These are phyloP conservation scores for Nothophytophthora sp. DNA, from an alignment of 352 stramenopile genomes.

Conservation along the genomic window DNA sequence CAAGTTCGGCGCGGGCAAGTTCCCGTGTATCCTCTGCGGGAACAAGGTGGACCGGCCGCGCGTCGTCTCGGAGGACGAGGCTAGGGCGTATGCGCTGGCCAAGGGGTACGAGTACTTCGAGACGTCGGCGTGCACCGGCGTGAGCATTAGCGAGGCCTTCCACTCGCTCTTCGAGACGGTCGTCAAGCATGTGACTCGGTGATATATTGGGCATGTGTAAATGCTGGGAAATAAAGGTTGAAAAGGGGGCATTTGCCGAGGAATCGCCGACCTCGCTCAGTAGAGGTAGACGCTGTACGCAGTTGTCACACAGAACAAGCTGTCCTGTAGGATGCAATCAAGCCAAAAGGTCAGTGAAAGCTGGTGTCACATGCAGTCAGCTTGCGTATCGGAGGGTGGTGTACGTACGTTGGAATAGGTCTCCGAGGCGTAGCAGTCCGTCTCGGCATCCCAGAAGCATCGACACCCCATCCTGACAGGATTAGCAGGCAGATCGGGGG, in stretches of 20 bases:
- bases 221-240: too few relatives aligned
- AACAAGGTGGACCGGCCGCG: constrained; percentile 91
- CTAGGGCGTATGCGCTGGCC: constrained; percentile 56
- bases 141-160: constrained; percentile 88
- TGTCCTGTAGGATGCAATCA: constrained; percentile 53
- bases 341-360: too few relatives aligned
- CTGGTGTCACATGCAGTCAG: too few relatives aligned
- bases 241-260: background rate
- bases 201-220: background rate
- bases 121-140: constrained; percentile 89
- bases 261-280: constrained; percentile 27
- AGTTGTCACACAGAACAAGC: constrained; percentile 88
- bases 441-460: constrained; percentile 91
- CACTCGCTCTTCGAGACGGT: constrained; percentile 77
- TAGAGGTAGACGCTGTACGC: constrained; percentile 91
- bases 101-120: constrained; percentile 93
- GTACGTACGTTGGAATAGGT: constrained; percentile 88
- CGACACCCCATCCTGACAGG: constrained; percentile 81
- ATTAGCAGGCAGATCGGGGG: background rate
- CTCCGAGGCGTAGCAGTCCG: constrained; percentile 89
- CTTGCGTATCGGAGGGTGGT: too few relatives aligned
- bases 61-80: constrained; percentile 83
- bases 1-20: constrained; percentile 86
- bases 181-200: constrained; percentile 36
- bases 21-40: constrained; percentile 88